Evolutionary conservation across 345 rosid species (phyloP).

Genomic region (Acer yangbiense): DNA sequence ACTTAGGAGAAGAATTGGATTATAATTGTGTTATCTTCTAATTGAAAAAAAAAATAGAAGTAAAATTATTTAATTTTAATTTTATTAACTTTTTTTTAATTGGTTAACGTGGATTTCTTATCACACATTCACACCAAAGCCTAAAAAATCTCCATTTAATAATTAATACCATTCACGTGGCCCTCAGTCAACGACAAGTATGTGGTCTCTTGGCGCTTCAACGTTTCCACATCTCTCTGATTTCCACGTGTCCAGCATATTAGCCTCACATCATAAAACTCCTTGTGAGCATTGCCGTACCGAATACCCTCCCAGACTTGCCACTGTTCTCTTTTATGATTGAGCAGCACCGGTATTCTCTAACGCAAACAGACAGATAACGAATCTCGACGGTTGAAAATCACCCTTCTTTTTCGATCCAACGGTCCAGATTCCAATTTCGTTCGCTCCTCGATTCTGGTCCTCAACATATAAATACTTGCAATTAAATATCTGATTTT

Average conservation of each 20-base stretch:
- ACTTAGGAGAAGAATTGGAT: too few species aligned
- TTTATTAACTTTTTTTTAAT: not conserved
- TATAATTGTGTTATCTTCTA: too few species aligned
- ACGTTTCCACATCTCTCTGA: not conserved
- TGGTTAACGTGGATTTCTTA: not conserved
- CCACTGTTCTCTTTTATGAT: not conserved
- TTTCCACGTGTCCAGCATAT: not conserved
- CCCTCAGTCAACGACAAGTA: not conserved
- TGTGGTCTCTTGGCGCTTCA: constrained; percentile 1
- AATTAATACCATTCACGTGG: not conserved
- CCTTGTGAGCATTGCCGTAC: not conserved
- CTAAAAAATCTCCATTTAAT: not conserved
- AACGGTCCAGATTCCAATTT: constrained; percentile 36
- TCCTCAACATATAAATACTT: constrained; percentile 24
- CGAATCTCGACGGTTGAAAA: not conserved
- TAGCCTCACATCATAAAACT: not conserved
- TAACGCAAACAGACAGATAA: not conserved
- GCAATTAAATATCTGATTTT: not conserved
- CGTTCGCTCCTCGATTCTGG: constrained; percentile 16
- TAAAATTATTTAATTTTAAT: not conserved
- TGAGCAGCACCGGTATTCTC: not conserved
- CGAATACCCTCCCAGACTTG: not conserved
- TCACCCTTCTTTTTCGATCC: constrained; percentile 9
- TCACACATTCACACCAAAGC: not conserved
- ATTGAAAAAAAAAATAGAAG: too few species aligned